A percentile compares a stretch with the other conserved stretches of the same genome.
Evolutionary conservation across 352 stramenopile genomes (phyloP).

Genomic region (Globisporangium cystogenes): DNA sequence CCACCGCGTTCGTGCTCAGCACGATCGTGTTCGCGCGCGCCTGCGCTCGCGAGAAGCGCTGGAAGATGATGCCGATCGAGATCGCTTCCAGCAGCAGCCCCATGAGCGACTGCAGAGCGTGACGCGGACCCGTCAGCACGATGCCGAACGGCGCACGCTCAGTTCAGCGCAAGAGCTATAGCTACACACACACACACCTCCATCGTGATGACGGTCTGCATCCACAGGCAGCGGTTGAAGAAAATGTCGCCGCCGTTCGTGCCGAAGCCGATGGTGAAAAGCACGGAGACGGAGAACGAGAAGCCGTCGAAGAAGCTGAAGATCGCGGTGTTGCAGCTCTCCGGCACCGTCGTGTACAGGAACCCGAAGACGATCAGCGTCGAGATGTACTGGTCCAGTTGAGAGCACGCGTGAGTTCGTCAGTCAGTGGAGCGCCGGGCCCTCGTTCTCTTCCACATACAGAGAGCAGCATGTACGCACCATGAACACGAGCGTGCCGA

Average conservation of each 20-base stretch:
- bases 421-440: too few species aligned
- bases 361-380: constrained; percentile 61
- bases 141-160: too few species aligned
- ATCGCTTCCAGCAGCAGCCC: constrained; percentile 91
- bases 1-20: constrained; percentile 90
- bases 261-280: constrained; percentile 81
- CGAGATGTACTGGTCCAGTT: constrained; percentile 55
- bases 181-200: constrained; percentile 17
- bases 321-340: constrained; percentile 65
- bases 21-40: constrained; percentile 91
- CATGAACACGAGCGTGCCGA: constrained; percentile 27
- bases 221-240: constrained; percentile 91
- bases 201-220: constrained; percentile 90
- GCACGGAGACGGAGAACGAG: constrained; percentile 74
- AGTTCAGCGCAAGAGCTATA: not conserved
- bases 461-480: constrained; percentile 21
- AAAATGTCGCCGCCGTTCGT: constrained; percentile 76
- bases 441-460: too few species aligned
- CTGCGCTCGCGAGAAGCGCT: constrained; percentile 89
- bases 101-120: constrained; percentile 73
- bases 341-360: constrained; percentile 69
- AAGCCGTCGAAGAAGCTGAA: constrained; percentile 66
- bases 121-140: not conserved
- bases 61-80: constrained; percentile 94
- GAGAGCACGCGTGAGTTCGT: too few species aligned